Conservation (phyloP, 2,329 filamentous ascomycete genomes). For the Claviceps lovelessii region DNA sequence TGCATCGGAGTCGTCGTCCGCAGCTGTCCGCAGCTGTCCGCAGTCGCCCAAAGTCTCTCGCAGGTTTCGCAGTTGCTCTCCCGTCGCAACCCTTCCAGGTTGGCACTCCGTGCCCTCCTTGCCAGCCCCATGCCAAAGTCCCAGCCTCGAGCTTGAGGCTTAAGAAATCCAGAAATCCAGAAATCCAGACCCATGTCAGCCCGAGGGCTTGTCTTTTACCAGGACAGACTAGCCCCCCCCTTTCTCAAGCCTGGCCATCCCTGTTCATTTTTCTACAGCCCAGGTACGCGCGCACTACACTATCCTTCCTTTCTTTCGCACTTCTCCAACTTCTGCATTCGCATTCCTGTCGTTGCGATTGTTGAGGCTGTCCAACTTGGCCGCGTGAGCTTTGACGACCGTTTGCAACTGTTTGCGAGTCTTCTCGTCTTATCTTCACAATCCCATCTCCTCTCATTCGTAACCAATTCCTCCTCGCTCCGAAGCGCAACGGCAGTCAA, state of each 20-base stretch:
- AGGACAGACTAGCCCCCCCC: not conserved
- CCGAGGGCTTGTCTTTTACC: not conserved
- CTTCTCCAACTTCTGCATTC: conserved; percentile 1
- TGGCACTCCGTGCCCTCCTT: not conserved
- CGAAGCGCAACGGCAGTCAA: not conserved
- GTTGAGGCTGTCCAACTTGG: not conserved
- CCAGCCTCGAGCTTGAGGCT: not conserved
- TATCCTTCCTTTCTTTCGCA: conserved; percentile 4
- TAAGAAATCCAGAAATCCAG: not conserved
- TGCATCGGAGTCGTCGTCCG: not conserved
- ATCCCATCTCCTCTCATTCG: not conserved
- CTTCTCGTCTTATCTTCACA: not conserved
- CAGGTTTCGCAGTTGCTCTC: not conserved
- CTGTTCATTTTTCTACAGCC: conserved; percentile 4
- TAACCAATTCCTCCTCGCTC: not conserved
- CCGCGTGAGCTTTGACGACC: not conserved
- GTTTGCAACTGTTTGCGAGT: not conserved
- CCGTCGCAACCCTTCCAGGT: not conserved
- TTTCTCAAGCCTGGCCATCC: conserved; percentile 5
- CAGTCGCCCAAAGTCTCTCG: not conserved
- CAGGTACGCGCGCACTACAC: not conserved
- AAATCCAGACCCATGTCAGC: not conserved
- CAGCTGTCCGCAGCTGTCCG: not conserved
- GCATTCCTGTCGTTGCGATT: not conserved
- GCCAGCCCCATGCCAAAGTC: not conserved